phyloP scores from a whole-genome alignment of 352 stramenopile genomes.

The Pythium biforme region DNA sequence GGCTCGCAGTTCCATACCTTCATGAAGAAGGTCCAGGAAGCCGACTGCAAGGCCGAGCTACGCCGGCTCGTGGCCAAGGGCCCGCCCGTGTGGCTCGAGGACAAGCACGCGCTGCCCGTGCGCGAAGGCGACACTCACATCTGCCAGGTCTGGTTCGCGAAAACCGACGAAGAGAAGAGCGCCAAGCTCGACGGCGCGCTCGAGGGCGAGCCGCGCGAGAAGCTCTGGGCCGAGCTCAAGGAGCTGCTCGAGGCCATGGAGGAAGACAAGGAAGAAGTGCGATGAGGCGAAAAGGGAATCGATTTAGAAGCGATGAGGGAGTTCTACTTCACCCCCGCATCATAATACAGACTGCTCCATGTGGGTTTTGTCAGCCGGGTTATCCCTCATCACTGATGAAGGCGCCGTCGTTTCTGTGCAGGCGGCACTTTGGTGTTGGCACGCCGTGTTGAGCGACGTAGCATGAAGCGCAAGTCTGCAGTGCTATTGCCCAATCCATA shows the following conservation, averaged over 20 bases:
- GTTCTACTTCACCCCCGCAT: neutral
- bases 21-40: slow-evolving; percentile 91
- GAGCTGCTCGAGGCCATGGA: slow-evolving; percentile 76
- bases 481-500: neutral
- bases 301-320: neutral
- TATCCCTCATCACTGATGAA: too few species aligned
- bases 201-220: slow-evolving; percentile 82
- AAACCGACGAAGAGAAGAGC: slow-evolving; percentile 74
- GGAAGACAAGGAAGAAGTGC: slow-evolving; percentile 74
- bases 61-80: slow-evolving; percentile 88
- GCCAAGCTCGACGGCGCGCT: slow-evolving; percentile 88
- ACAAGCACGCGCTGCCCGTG: slow-evolving; percentile 90
- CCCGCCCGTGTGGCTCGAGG: slow-evolving; percentile 91
- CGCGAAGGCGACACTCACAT: slow-evolving; percentile 90
- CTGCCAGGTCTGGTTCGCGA: slow-evolving; percentile 87
- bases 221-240: slow-evolving; percentile 68
- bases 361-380: neutral
- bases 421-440: neutral
- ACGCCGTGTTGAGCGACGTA: neutral
- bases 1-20: slow-evolving; percentile 91
- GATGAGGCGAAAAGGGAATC: slow-evolving; percentile 34
- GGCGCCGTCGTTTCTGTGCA: neutral
- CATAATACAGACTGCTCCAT: neutral
- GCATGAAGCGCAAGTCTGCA: slow-evolving; percentile 4
- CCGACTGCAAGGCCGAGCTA: slow-evolving; percentile 94